Evolutionary conservation across 306 rosid genomes (phyloP), one percentile per base, ranked within the genome.

Genomic region (Corylus heterophylla): DNA sequence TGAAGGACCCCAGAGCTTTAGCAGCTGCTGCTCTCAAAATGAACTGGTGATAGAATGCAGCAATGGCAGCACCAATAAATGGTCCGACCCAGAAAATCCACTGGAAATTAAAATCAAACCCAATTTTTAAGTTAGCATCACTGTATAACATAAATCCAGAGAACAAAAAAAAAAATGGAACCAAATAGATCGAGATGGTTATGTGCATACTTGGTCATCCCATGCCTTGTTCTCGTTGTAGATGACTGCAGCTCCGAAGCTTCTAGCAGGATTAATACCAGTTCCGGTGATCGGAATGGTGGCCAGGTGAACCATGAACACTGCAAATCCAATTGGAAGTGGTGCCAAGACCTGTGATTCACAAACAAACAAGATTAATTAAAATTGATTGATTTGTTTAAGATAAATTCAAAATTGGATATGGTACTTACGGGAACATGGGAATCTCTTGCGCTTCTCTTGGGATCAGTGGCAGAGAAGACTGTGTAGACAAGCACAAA

Each of bases 231-330:
- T 42, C 17, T 80, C 12, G 69, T 69, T 69, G 82, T 50, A 81
- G 12, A 87, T 84, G 29, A 76, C 88, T 1, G 88, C 90, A 29
- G 90, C 84, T 25, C 90, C 90, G 1, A 87, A 73, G 61, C 90
- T 87, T 11, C 87, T 76, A 8, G 89, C 89, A 0, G 89, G 89
- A 84, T 86, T 86, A 51, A 86, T 86, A 2, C 88, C 90, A 8
- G 90, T 87, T 69, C 90, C 86, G 10, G 90, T 87, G 82, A 87
- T 45, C 17, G 90, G 90, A 59, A 87, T 84, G 8, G 88, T 87
- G 25, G 90, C 90, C 0, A 87, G 80, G 70, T 87, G 90, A 55
- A 87, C 88, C 78, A 87, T 76, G 61, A 87, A 87, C 44, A 87
- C 90, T 0, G 90, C 88, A 12, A 87, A 87, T 63, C 90, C 90